Percentiles rank a stretch among this genome's conserved stretches.
These are phyloP conservation scores for Paecilomyces fulvus DNA, from an alignment of 2,329 filamentous ascomycete genomes.

Conservation along the genomic window DNA sequence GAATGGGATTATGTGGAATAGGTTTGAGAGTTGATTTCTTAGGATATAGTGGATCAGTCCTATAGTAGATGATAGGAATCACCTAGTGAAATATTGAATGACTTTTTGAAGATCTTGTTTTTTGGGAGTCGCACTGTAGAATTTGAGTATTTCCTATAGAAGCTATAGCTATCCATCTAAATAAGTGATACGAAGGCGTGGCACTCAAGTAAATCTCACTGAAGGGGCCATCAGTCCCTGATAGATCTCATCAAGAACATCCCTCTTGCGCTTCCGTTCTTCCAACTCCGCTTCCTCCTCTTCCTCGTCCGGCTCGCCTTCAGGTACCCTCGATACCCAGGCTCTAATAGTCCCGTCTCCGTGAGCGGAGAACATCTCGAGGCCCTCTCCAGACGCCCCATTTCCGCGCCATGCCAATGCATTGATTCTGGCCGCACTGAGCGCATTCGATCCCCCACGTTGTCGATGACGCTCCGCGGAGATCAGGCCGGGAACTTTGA, in stretches of 20 bases:
- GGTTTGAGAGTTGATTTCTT: too few relatives aligned
- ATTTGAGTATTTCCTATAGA: not conserved
- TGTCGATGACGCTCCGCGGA: slow-evolving; percentile 28
- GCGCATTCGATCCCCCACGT: slow-evolving; percentile 35
- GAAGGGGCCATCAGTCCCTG: slow-evolving; percentile 64
- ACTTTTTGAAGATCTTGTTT: too few relatives aligned
- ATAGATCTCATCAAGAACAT: slow-evolving; percentile 72
- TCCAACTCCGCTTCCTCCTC: slow-evolving; percentile 42
- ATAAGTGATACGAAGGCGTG: not conserved
- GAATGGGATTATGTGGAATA: not conserved
- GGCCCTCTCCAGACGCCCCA: slow-evolving; percentile 45
- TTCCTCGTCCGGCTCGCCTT: slow-evolving; percentile 34
- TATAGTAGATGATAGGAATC: too few relatives aligned
- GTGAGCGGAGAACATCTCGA: slow-evolving; percentile 74
- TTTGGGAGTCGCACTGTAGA: not conserved
- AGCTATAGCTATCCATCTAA: not conserved
- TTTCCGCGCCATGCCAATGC: slow-evolving; percentile 67
- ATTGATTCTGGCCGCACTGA: slow-evolving; percentile 58
- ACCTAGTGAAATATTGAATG: too few relatives aligned
- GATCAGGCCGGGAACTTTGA: slow-evolving; percentile 55
- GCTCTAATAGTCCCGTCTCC: slow-evolving; percentile 73
- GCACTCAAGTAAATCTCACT: slow-evolving; percentile 49
- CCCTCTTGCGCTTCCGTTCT: slow-evolving; percentile 59
- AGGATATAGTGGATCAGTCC: too few relatives aligned
- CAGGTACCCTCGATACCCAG: slow-evolving; percentile 59